A percentile compares a stretch with the other conserved stretches of the same genome.
Evolutionary conservation across 225 moss, liverwort and hornwort species (phyloP).

Genomic region (Polytrichum commune): DNA sequence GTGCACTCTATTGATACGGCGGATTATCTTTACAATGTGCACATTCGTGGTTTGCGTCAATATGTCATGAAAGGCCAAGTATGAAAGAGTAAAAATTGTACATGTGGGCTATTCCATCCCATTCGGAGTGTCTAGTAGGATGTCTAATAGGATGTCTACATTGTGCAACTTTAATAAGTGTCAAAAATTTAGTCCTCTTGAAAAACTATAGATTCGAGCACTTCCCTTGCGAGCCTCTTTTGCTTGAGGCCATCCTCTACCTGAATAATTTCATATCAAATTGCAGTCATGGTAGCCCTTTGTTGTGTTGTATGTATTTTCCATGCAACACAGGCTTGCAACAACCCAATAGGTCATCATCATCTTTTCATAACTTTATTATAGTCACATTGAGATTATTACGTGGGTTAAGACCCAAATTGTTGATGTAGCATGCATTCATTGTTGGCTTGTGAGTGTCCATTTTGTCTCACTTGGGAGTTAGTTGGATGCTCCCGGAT

Average conservation of each 20-base stretch:
- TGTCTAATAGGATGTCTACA: not conserved
- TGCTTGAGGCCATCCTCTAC: slow-evolving; percentile 33
- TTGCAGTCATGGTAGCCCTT: slow-evolving; percentile 19
- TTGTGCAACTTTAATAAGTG: too few relatives aligned
- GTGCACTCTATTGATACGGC: slow-evolving; percentile 55
- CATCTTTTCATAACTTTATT: slow-evolving; percentile 1
- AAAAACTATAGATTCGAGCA: slow-evolving; percentile 29
- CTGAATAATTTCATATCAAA: slow-evolving; percentile 34
- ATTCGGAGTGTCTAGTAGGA: not conserved
- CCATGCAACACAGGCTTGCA: slow-evolving; percentile 29
- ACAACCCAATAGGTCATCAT: slow-evolving; percentile 9
- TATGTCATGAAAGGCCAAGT: slow-evolving; percentile 67
- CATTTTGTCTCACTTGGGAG: slow-evolving; percentile 11
- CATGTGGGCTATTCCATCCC: slow-evolving; percentile 4
- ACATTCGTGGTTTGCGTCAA: slow-evolving; percentile 63
- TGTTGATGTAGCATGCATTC: slow-evolving; percentile 13
- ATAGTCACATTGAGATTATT: slow-evolving; percentile 1
- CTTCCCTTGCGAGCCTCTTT: slow-evolving; percentile 33
- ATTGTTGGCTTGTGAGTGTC: slow-evolving; percentile 11
- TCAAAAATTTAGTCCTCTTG: slow-evolving; percentile 1
- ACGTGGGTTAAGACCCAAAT: not conserved
- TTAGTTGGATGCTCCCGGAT: slow-evolving; percentile 6
- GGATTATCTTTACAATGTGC: slow-evolving; percentile 56
- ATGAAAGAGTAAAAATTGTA: slow-evolving; percentile 32
- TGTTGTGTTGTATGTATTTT: slow-evolving; percentile 20